Evolutionary conservation across 2,329 filamentous ascomycete genomes (phyloP).

Genomic region (Clarireedia hainanense): DNA sequence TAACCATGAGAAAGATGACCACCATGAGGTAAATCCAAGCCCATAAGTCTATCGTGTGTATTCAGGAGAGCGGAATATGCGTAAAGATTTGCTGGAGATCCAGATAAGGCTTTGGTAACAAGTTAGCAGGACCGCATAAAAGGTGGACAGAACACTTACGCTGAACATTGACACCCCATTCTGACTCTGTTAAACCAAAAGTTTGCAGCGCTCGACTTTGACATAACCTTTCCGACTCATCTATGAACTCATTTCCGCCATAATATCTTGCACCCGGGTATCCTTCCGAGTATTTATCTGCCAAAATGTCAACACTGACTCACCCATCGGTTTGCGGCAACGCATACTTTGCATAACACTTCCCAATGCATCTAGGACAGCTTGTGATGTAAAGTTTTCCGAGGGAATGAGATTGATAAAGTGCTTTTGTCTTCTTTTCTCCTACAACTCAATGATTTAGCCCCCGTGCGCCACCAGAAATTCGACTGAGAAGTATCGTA

Average conservation of each 20-base stretch:
- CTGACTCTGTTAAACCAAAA: slow-evolving; percentile 72
- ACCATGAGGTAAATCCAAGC: slow-evolving; percentile 90
- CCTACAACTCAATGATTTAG: slow-evolving; percentile 42
- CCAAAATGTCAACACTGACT: slow-evolving; percentile 31
- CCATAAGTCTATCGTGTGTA: slow-evolving; percentile 93
- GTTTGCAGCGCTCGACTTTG: slow-evolving; percentile 84
- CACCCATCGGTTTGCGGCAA: slow-evolving; percentile 22
- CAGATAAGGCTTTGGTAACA: slow-evolving; percentile 25
- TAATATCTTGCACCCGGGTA: slow-evolving; percentile 97
- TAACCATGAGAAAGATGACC: slow-evolving; percentile 96
- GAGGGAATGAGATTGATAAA: slow-evolving; percentile 97
- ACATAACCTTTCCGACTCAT: slow-evolving; percentile 80
- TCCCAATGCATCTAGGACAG: slow-evolving; percentile 82
- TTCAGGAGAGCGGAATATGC: slow-evolving; percentile 92
- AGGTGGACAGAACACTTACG: slow-evolving; percentile 40
- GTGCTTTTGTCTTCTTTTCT: slow-evolving; percentile 93
- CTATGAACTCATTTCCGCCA: slow-evolving; percentile 93
- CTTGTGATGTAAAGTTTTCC: slow-evolving; percentile 92
- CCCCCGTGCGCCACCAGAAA: background rate
- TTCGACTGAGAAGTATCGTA: slow-evolving; percentile 31
- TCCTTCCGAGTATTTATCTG: slow-evolving; percentile 96
- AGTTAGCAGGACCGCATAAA: slow-evolving; percentile 14
- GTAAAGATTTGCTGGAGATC: slow-evolving; percentile 65
- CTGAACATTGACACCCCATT: slow-evolving; percentile 98
- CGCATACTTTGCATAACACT: slow-evolving; percentile 87